Base-by-base conservation (phyloP, 2,329 filamentous ascomycete species). In the Aspergillus sp. region DNA sequence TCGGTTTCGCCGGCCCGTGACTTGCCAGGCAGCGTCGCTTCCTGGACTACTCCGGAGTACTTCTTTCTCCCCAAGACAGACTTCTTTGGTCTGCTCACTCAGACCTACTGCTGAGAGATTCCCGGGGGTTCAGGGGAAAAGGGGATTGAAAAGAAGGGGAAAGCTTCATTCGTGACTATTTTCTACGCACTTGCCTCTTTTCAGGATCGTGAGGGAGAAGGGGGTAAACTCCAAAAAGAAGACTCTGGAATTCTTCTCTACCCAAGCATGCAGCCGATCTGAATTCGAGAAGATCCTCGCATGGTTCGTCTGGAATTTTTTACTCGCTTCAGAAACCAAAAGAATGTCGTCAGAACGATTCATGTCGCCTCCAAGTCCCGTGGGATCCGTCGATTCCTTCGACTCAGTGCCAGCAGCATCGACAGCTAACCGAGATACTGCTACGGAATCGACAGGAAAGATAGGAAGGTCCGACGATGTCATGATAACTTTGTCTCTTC, bases 401-500 rank as follows among this genome's bases (percentile, higher is more conserved):
- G 49, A 51, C 45, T 54, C 55, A 44, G 47, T 48, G 10, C 20
- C 25, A 15, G 12, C 44, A 25, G 37, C 25, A 33, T 3, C 17
- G 9, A 13, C 35, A 46, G n/a, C 35, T 7, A 12, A 13, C 38
- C 17, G 23, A 12, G 45, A 43, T 32, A 25, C 23, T 38, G 15
- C 19, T 17, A 22, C 25, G n/a, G 45, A 41, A 38, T 17, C 22
- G n/a, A 51, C 45, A 25, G 50, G 50, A 49, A 58, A 62, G 45
- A 37, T 51, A 47, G 51, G 53, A 27, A 41, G 46, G 43, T 19
- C 50, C 35, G 60, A 64, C 55, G 62, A 66, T 62, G 64, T 67
- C 63, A 67, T 64, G 62, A 60, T 66, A 55, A 60, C 62, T 43
- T 53, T 64, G 46, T 65, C 64, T 22, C 56, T 65, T 49, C 59